Base-by-base conservation (phyloP, 2,329 filamentous ascomycete species). In the Ophiostoma triangulosporum region DNA sequence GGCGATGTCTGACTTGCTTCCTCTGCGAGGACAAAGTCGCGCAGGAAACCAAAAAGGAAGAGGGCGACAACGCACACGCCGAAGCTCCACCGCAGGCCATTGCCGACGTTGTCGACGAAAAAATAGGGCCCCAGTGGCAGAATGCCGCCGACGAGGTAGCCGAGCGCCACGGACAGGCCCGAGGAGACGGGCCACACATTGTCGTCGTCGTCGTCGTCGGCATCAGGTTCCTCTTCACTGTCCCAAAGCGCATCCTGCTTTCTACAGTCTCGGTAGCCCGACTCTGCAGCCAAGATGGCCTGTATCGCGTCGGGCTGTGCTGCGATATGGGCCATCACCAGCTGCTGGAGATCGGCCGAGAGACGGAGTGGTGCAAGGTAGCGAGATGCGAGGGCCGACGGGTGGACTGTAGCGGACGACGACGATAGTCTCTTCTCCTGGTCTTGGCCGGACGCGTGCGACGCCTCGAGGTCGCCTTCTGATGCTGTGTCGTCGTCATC, bases 31-130 rank as follows among this genome's bases (percentile, higher is more conserved):
- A 52, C 48, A 35, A 62, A 62, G 54, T 63, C 60, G 50, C 63
- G 62, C 24, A 53, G 20, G 40, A 64, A 65, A 8, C 64, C 64
- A 59, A 65, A 66, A 4, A 57, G 22, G 53, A 65, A 65, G 36
- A 66, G 54, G 0, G 64, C 63, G 4, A 63, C 38, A 11, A 64
- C 54, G 51, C 64, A 66, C 20, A 65, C 61, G 15, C 52, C 54
- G 51, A 66, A 64, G 52, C 64, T 66, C 63, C 64, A 65, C 15
- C 61, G 51, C 48, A 66, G 55, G 15, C 64, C 64, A 46, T 63
- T 58, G 45, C 59, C 58, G 4, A 64, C 63, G 12, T 55, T 50
- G 2, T 26, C 32, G 24, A 64, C 61, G 17, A 64, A 59, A 48
- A 65, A 64, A 54, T 65, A 66, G 1, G 64, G 64, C 52, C 64